Percentiles rank a stretch among this genome's conserved stretches.
These are phyloP conservation scores for Citrus sp. DNA, from an alignment of 345 rosid genomes.

Conservation along the genomic window DNA sequence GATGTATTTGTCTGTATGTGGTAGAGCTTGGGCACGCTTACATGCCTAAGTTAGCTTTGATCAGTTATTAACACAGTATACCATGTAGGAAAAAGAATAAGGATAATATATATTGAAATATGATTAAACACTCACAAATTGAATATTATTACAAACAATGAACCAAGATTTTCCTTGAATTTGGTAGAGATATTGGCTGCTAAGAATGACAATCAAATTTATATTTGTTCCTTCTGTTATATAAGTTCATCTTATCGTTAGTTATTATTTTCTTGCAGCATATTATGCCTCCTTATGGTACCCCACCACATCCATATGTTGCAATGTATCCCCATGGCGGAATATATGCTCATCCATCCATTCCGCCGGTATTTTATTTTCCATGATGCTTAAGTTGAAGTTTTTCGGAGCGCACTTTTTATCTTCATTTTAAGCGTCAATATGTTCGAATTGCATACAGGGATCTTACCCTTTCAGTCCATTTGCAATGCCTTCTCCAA, in stretches of 20 bases:
- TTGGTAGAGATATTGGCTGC: neutral
- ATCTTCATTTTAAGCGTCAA: conserved; percentile 1
- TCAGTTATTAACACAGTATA: too few relatives aligned
- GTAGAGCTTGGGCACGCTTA: too few relatives aligned
- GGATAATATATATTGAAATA: neutral
- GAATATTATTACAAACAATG: neutral
- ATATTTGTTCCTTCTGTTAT: neutral
- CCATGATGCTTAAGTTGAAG: conserved; percentile 11
- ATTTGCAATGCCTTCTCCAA: conserved; percentile 93
- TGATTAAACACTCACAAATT: neutral
- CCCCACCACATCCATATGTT: conserved; percentile 96
- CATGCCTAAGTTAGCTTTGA: too few relatives aligned
- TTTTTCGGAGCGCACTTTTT: conserved; percentile 8
- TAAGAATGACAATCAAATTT: neutral
- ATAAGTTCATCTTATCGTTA: conserved; percentile 6
- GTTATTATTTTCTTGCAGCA: conserved; percentile 48
- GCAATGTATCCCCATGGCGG: conserved; percentile 99
- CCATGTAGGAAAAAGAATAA: too few relatives aligned
- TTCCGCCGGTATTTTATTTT: conserved; percentile 70
- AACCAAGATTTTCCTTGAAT: neutral
- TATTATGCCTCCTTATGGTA: conserved; percentile 97
- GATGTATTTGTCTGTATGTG: too few relatives aligned
- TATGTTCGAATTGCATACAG: conserved; percentile 32
- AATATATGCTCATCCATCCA: conserved; percentile 90
- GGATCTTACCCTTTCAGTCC: conserved; percentile 98